These are phyloP conservation scores for Incumbomyces lentus DNA, from an alignment of 2,329 filamentous ascomycete species.

Conservation along the genomic window DNA sequence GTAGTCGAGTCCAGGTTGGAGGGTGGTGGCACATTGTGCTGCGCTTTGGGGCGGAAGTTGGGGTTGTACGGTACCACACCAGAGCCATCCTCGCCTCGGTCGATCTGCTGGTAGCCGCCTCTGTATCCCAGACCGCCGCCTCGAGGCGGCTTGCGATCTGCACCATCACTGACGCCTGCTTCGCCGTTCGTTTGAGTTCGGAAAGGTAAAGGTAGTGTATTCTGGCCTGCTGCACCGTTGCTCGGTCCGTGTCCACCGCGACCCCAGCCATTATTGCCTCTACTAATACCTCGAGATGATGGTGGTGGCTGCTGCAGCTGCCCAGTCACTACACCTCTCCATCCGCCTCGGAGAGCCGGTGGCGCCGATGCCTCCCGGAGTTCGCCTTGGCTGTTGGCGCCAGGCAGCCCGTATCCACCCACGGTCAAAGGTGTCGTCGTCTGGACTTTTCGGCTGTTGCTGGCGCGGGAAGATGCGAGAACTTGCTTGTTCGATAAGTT, in stretches of 20 bases:
- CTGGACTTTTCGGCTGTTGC: constrained; percentile 34
- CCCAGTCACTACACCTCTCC: constrained; percentile 43
- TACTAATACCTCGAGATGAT: neutral
- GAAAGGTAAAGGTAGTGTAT: constrained; percentile 12
- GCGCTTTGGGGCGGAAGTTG: constrained; percentile 45
- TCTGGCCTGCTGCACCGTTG: constrained; percentile 13
- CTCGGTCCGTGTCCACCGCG: constrained; percentile 26
- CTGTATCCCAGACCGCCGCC: constrained; percentile 14
- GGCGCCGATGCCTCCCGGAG: constrained; percentile 46
- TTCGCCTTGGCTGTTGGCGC: constrained; percentile 51
- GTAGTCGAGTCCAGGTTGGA: constrained; percentile 25
- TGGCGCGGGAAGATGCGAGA: constrained; percentile 44
- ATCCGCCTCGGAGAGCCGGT: constrained; percentile 48
- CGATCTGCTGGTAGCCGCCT: constrained; percentile 30
- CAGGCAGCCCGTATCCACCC: constrained; percentile 47
- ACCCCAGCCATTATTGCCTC: constrained; percentile 14
- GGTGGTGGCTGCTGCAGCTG: too few relatives aligned
- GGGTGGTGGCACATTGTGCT: constrained; percentile 42
- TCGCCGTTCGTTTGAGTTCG: constrained; percentile 12
- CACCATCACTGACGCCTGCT: constrained; percentile 7
- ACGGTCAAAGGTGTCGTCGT: constrained; percentile 47
- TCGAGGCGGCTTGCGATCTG: constrained; percentile 7
- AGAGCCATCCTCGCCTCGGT: constrained; percentile 42
- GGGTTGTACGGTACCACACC: constrained; percentile 48
- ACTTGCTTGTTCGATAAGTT: constrained; percentile 79